Evolutionary conservation across 2,329 filamentous ascomycete species (phyloP), one percentile per base, ranked within the genome.

Genomic region (Sporothrix inflata): DNA sequence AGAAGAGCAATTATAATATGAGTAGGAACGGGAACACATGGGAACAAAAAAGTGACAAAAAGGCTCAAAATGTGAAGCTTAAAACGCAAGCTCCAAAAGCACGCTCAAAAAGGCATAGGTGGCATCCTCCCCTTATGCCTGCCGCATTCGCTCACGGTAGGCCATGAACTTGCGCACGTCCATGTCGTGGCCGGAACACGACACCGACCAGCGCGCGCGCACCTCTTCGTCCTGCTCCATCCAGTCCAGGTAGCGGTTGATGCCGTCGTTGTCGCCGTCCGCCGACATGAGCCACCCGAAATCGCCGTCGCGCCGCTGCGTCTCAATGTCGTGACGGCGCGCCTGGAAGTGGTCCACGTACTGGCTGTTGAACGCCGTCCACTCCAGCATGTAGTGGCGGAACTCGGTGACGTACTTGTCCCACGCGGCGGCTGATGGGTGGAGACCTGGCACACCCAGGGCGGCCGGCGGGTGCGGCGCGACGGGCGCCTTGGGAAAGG

Each of bases 191-290:
- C 85, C 85, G 57, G 88, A 85, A 73, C 86, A 88, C 8, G 88
- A 88, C 9, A 85, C 79, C 40, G 81, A 81, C 90, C 91, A 93
- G 71, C 86, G 85, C 76, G 84, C 84, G 71, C 89, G 83, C 5
- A 92, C 87, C 65, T 84, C 82, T 74, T 89, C 86, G 77, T 94
- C 92, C 79, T 92, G 88, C 75, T 87, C 85, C 71, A 91, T 80
- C 78, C 87, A 88, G 49, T 81, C 82, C 72, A 88, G 79, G 78
- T 94, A 94, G 71, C 87, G 85, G 19, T 83, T 78, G 30, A 90
- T 83, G 0, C 87, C 88, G 1, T 76, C 74, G 51, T 85, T 81
- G 1, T 76, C 74, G 55, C 85, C 81, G 30, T 84, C 79, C 1
- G 79, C 78, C 9, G 80, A 76, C 40, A 81, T 81, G 21, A 88